Evolutionary conservation across 208 protist species (phyloP).

Genomic region (Porcisia deanei): DNA sequence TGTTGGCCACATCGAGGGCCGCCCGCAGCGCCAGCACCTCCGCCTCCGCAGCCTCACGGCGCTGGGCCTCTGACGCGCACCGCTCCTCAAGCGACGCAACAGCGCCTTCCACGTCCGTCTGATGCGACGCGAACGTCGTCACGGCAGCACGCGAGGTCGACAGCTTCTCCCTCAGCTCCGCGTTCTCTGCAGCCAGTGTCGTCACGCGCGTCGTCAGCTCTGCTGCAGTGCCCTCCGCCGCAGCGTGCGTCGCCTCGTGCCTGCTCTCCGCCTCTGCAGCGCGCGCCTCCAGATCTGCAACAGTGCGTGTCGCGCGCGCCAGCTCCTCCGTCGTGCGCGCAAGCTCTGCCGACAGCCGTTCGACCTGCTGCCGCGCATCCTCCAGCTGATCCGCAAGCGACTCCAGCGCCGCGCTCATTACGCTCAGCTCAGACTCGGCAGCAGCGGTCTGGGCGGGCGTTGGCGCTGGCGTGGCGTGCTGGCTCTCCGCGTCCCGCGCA

Average conservation of each 20-base stretch:
- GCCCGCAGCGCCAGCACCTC: background rate
- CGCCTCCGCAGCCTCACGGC: slow-evolving; percentile 8
- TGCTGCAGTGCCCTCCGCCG: background rate
- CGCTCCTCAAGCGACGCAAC: slow-evolving; percentile 5
- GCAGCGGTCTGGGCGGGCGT: background rate
- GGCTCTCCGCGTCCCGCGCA: background rate
- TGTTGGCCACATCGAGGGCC: background rate
- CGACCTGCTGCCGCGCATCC: slow-evolving; percentile 5
- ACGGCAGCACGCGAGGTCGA: slow-evolving; percentile 8
- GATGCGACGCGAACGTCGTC: slow-evolving; percentile 6
- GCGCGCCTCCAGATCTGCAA: slow-evolving; percentile 11
- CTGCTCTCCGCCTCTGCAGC: background rate
- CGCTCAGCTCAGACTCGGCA: slow-evolving; percentile 2
- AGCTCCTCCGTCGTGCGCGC: slow-evolving; percentile 15
- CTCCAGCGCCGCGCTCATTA: slow-evolving; percentile 9
- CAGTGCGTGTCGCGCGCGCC: slow-evolving; percentile 6
- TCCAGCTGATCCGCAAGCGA: slow-evolving; percentile 26
- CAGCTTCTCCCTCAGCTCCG: slow-evolving; percentile 24
- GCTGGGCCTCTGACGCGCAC: slow-evolving; percentile 2
- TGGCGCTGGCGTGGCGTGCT: background rate
- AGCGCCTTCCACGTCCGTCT: background rate
- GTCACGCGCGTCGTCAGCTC: background rate
- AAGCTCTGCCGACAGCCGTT: slow-evolving; percentile 1
- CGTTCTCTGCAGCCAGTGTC: slow-evolving; percentile 6
- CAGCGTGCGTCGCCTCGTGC: slow-evolving; percentile 12